Base-by-base conservation (phyloP, 768 basidiomycete genomes). In the Mycena indigotica region DNA sequence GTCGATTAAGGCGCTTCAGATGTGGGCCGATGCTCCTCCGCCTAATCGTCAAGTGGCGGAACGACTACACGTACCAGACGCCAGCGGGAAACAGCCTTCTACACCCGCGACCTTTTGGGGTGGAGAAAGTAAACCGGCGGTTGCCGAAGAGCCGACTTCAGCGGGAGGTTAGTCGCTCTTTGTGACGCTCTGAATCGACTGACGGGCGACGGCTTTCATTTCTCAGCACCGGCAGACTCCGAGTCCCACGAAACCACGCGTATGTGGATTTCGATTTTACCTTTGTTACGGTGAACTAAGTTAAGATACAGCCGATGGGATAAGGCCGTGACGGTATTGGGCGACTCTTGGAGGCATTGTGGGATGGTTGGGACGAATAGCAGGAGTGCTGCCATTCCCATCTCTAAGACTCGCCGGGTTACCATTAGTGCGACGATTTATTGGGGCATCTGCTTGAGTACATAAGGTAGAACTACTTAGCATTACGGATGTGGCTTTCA, bases 1-100 rank as follows among this genome's bases (percentile, higher is more conserved):
- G 0, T 96, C 93, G 3, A 98, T 99, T 75, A 94, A 94, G 70
- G 91, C 91, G 4, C 69, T 94, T 55, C 91, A 93, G 69, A 93
- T 93, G 89, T 94, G 91, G 88, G 92, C 91, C 12, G 91, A 93
- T 68, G 75, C 88, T 56, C 79, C 87, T 40, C 87, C 89, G 1
- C 73, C 77, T 48, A 79, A 80, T 4, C 72, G 72, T 35, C 74
- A 65, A 56, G 72, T 83, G 28, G 82, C 81, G 2, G 78, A 81
- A 13, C 74, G 77, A 21, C 63, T 84, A 49, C 77, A 82, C 60
- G 71, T 82, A 13, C 77, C 76, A 12, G 72, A 71, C 56, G 69
- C 65, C 17, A 69, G 75, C 12, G 70, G 62, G 32, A 71, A 73
- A 12, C 70, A 72, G 39, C 39, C 64, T 17, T 50, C 62, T 23